These are phyloP conservation scores for Niebla homalea DNA, from an alignment of 495 filamentous ascomycete genomes.

Conservation along the genomic window DNA sequence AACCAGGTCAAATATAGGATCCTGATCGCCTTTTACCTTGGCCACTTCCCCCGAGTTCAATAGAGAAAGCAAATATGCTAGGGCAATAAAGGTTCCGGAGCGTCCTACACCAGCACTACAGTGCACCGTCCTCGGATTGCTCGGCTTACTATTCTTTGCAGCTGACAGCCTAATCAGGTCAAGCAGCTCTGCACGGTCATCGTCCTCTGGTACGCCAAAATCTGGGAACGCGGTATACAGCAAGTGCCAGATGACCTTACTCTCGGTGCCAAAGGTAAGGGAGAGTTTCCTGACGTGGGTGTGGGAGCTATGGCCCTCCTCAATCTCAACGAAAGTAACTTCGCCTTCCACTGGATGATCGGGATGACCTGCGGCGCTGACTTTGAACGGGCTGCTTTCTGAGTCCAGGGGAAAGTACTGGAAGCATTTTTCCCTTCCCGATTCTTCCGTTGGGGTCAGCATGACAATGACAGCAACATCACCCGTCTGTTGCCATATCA, in stretches of 20 bases:
- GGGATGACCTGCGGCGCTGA: constrained; percentile 38
- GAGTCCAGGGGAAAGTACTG: constrained; percentile 68
- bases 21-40: constrained; percentile 29
- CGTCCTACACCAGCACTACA: constrained; percentile 91
- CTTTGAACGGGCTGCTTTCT: constrained; percentile 27
- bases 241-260: constrained; percentile 74
- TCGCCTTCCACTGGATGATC: constrained; percentile 23
- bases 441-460: constrained; percentile 83
- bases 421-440: constrained; percentile 74
- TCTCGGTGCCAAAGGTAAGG: constrained; percentile 41
- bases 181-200: constrained; percentile 66
- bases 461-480: constrained; percentile 82
- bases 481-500: constrained; percentile 76
- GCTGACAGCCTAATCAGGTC: constrained; percentile 64
- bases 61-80: constrained; percentile 79
- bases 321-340: constrained; percentile 36
- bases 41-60: constrained; percentile 59
- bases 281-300: constrained; percentile 44
- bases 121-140: constrained; percentile 78
- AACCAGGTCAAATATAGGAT: constrained; percentile 61
- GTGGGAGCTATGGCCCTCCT: constrained; percentile 32
- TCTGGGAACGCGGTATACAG: constrained; percentile 92
- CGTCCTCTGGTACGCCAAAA: constrained; percentile 71
- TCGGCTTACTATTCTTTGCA: constrained; percentile 45
- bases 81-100: constrained; percentile 86